Base-by-base conservation (phyloP, 2,329 filamentous ascomycete genomes). In the Penicillium sp. region DNA sequence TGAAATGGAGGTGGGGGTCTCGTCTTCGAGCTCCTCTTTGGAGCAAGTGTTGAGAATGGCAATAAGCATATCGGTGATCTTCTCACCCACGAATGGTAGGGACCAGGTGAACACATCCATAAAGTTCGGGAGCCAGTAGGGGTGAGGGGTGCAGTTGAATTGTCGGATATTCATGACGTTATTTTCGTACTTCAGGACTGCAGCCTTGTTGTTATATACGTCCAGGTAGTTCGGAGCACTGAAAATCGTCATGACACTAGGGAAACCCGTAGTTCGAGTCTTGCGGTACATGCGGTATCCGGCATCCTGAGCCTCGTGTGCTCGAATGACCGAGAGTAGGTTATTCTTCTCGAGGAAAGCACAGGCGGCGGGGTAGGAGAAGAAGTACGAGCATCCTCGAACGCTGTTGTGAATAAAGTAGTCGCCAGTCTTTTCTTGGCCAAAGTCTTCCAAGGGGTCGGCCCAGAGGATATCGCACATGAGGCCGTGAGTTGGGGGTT, bases 21-120 rank as follows among this genome's bases (percentile, higher is more conserved):
- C 93, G 65, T 94, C 91, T 75, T 96, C 92, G 58, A 99, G 88
- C 78, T 99, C 93, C 73, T 99, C 95, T 81, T 99, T 96, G n/a
- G 95, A 97, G 83, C 93, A 98, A 19, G 92, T 98, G 83, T 96
- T 97, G 70, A 99, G 84, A 73, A 99, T 99, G 47, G 93, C 94
- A 75, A 99, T 97, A 68, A 99, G 88, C 95, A 99, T 99, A 74
- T 99, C 95, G 19, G 95, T 98, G 74, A 99, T 93, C 86, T 99
- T 99, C 80, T 99, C 95, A 65, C 95, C 94, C 26, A 99, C 95
- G 79, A 99, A 99, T 0, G 95, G 95, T 64, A 99, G 84, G 38
- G 95, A 99, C 95, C 95, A 99, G n/a, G 95, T 99, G 76, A 99
- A 99, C 66, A 99, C 95, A 74, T 99, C 95, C 95, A 99, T 99